Percentiles rank a stretch among this genome's conserved stretches.
phyloP scores from a whole-genome alignment of 257 asterid species.

The Gynochthodes officinalis region DNA sequence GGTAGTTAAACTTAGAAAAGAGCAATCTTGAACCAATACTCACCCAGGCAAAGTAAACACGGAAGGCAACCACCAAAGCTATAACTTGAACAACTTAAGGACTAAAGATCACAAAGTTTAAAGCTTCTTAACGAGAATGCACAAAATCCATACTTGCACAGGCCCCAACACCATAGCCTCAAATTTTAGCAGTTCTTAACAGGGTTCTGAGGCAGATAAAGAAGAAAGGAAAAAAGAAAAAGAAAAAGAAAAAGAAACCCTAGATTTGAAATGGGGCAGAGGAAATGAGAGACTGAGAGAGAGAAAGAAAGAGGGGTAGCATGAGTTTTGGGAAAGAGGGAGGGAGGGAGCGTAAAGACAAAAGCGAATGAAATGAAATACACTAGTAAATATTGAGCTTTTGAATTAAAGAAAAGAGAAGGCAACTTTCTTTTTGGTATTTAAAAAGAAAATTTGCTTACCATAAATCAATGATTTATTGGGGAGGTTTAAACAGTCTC shows the following conservation, averaged over 20 bases:
- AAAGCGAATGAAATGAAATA: constrained; percentile 55
- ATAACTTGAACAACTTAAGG: constrained; percentile 16
- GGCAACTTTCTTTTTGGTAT: constrained; percentile 25
- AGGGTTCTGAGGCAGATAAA: constrained; percentile 21
- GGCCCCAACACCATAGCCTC: constrained; percentile 25
- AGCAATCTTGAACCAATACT: constrained; percentile 9
- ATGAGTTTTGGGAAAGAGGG: constrained; percentile 41
- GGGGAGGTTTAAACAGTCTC: not conserved
- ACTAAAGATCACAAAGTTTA: constrained; percentile 28
- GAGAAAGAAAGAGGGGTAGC: constrained; percentile 17
- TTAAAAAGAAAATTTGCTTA: not conserved
- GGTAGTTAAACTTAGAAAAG: constrained; percentile 11
- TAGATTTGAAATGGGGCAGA: constrained; percentile 58
- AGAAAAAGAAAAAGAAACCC: constrained; percentile 47
- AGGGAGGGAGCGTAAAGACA: constrained; percentile 57
- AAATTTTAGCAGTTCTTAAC: constrained; percentile 20
- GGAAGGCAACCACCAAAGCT: not conserved
- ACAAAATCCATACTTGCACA: constrained; percentile 31
- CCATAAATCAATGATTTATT: constrained; percentile 5
- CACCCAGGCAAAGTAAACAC: not conserved
- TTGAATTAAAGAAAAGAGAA: constrained; percentile 47
- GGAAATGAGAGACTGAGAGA: constrained; percentile 30
- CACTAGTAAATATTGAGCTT: constrained; percentile 45
- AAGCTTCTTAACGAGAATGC: constrained; percentile 40
- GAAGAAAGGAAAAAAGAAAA: constrained; percentile 12